Percentiles rank a stretch among this genome's conserved stretches.
These are phyloP conservation scores for Rugonectria rugulosa DNA, from an alignment of 2,329 filamentous ascomycete genomes.

Conservation along the genomic window DNA sequence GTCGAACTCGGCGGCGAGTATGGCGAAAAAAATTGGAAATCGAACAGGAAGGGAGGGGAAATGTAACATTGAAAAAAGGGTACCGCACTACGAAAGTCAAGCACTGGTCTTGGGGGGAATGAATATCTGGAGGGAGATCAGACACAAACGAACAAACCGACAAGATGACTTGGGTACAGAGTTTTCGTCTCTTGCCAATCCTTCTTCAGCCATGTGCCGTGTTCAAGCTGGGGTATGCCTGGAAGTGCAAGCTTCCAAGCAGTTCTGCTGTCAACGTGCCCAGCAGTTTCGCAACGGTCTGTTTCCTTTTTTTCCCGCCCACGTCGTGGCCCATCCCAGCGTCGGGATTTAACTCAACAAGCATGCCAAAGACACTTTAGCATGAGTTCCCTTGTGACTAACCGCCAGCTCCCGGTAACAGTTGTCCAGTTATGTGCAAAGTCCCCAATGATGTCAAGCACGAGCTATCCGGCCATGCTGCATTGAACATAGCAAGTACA, in stretches of 20 bases:
- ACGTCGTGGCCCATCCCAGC: slow-evolving; percentile 12
- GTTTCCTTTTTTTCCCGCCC: slow-evolving; percentile 8
- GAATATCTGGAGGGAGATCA: slow-evolving; percentile 1
- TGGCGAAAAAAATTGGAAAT: slow-evolving; percentile 10
- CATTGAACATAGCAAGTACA: no score
- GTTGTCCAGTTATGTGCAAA: slow-evolving; percentile 1
- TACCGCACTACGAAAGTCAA: slow-evolving; percentile 15
- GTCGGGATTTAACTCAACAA: slow-evolving; percentile 10
- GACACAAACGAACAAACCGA: slow-evolving; percentile 15
- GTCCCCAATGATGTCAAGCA: slow-evolving; percentile 6
- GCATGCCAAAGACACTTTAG: slow-evolving; percentile 3
- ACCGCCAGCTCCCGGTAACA: slow-evolving; percentile 3
- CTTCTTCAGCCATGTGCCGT: slow-evolving; percentile 11
- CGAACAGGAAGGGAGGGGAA: slow-evolving; percentile 14
- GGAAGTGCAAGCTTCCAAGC: slow-evolving; percentile 23
- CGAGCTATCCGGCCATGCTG: no score
- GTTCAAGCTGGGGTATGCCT: slow-evolving; percentile 30
- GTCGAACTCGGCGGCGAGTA: slow-evolving; percentile 17
- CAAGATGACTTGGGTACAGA: slow-evolving; percentile 29
- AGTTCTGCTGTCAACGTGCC: slow-evolving; percentile 8
- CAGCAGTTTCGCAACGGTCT: slow-evolving; percentile 2
- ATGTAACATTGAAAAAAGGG: slow-evolving; percentile 8
- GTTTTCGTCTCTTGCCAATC: slow-evolving; percentile 7
- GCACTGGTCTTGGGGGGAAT: slow-evolving; percentile 12
- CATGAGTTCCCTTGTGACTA: slow-evolving; percentile 7